Evolutionary conservation across 352 stramenopile genomes (phyloP).

Genomic region (Phytophthora hybrid): DNA sequence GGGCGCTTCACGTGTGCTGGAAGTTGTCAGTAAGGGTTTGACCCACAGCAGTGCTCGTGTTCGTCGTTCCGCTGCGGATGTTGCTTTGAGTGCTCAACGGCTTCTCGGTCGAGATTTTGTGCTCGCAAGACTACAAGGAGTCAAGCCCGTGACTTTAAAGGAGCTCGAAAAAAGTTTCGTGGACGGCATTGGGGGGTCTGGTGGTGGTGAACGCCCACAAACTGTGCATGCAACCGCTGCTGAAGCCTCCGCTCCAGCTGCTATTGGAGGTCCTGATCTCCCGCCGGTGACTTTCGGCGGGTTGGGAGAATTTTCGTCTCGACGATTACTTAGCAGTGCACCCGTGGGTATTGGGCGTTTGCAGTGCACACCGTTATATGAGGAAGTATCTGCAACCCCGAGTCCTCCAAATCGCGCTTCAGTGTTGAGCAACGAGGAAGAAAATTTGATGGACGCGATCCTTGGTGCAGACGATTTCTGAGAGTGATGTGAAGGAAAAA

Average conservation of each 20-base stretch:
- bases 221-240: constrained; percentile 62
- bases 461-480: constrained; percentile 52
- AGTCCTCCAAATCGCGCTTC: constrained; percentile 34
- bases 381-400: constrained; percentile 11
- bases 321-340: constrained; percentile 71
- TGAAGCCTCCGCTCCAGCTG: constrained; percentile 22
- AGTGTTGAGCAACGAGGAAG: constrained; percentile 81
- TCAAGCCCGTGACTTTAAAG: constrained; percentile 82
- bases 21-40: constrained; percentile 55
- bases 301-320: constrained; percentile 39
- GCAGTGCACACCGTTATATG: constrained; percentile 56
- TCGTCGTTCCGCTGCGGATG: constrained; percentile 75
- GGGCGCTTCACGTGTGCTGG: constrained; percentile 63
- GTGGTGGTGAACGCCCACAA: constrained; percentile 54
- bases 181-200: constrained; percentile 39
- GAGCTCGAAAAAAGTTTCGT: constrained; percentile 89
- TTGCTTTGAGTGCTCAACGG: constrained; percentile 80
- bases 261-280: constrained; percentile 29
- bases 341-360: constrained; percentile 73
- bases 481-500: constrained; percentile 6
- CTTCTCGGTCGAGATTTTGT: constrained; percentile 79
- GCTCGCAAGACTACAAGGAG: constrained; percentile 70
- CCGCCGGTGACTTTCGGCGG: constrained; percentile 59
- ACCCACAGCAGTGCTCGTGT: constrained; percentile 76
- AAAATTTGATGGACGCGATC: constrained; percentile 87